Base-by-base conservation (phyloP, 768 basidiomycete genomes). In the Clitopilus hobsonii region DNA sequence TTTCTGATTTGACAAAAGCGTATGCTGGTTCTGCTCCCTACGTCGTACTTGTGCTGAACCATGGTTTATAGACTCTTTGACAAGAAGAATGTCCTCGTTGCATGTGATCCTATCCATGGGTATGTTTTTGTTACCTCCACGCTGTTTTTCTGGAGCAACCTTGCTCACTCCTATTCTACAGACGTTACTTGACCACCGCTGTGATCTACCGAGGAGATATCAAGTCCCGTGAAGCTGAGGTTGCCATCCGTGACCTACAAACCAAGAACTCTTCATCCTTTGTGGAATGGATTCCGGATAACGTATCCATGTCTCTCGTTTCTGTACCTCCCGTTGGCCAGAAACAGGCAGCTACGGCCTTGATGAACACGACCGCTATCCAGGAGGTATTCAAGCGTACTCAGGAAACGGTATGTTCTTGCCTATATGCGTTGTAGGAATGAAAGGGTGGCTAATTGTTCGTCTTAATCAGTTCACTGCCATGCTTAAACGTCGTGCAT, bases 271-370 rank as follows among this genome's bases (percentile, higher is more conserved):
- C 89, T 4, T 67, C 72, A 51, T 78, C 82, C 36, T 94, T 94
- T 60, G 91, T 93, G 16, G 91, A 94, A 88, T 92, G 91, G 92
- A 92, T 94, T 60, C 91, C 91, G 6, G 92, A 93, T 69, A 93
- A 94, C 58, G 86, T 94, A 7, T 93, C 91, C 0, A 84, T 91
- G 16, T 88, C 90, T 0, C 70, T 93, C 49, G 90, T 91, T 57
- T 85, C 86, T 2, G 87, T 92, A 1, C 90, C 91, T 4, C 91
- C 91, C 24, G 86, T 91, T 10, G 91, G 90, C 25, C 84, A 91
- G 61, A 38, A 38, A 24, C 55, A 89, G 84, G 76, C 89, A 1
- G 91, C 80, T 4, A 81, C 86, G 10, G 86, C 84, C 29, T 75
- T 93, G 16, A 73, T 85, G 26, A 93, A 93, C 64, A 89, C 91